phyloP scores from a whole-genome alignment of 1,139 yeast species.

The Yarrowia galli region DNA sequence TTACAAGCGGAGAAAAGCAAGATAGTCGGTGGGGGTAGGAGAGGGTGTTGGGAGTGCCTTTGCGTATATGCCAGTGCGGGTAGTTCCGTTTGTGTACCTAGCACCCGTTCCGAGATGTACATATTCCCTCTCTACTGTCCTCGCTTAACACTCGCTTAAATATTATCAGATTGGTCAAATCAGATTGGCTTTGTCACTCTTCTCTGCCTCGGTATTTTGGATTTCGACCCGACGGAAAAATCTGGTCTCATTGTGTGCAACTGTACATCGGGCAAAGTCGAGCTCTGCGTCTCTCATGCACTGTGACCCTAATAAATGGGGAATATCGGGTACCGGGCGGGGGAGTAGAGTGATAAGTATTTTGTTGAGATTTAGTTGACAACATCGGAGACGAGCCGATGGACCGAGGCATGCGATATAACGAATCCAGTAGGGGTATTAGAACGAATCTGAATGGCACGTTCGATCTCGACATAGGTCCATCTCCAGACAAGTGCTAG shows the following conservation, averaged over 20 bases:
- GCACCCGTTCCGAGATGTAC: too few relatives aligned
- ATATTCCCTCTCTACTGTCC: too few relatives aligned
- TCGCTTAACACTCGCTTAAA: neutral
- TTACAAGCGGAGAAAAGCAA: conserved; percentile 32
- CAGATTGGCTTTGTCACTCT: conserved; percentile 4
- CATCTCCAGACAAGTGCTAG: too few relatives aligned
- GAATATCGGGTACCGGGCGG: neutral
- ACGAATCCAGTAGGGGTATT: too few relatives aligned
- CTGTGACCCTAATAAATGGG: neutral
- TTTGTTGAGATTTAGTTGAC: neutral
- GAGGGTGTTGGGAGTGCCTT: neutral
- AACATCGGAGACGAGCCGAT: neutral
- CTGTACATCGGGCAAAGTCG: neutral
- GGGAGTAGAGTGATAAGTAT: neutral
- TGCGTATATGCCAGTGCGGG: too few relatives aligned
- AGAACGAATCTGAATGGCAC: too few relatives aligned
- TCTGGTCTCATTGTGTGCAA: neutral
- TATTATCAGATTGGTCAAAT: neutral
- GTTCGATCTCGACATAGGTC: too few relatives aligned
- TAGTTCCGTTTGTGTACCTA: too few relatives aligned
- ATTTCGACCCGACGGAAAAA: conserved; percentile 9
- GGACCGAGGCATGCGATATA: neutral
- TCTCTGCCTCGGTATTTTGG: conserved; percentile 11
- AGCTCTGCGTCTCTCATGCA: conserved; percentile 6
- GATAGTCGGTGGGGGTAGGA: conserved; percentile 9